Percentiles rank a stretch among this genome's conserved stretches.
These are phyloP conservation scores for Hyaloscypha hepaticicola DNA, from an alignment of 495 filamentous ascomycete genomes.

Conservation along the genomic window DNA sequence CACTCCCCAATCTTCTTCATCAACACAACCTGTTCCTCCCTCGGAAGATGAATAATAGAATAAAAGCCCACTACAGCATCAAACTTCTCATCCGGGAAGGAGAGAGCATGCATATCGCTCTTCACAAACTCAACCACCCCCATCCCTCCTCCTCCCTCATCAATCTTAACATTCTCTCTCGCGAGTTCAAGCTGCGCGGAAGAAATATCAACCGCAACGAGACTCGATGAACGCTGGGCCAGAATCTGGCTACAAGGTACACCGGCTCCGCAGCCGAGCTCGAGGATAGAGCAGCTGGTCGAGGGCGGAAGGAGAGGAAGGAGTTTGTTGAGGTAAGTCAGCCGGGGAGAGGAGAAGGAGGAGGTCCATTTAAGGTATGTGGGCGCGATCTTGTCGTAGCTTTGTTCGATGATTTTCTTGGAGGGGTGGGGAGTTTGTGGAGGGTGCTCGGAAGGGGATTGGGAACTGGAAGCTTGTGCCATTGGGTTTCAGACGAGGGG, in stretches of 20 bases:
- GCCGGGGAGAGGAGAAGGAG: constrained; percentile 31
- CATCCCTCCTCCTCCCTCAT: background rate
- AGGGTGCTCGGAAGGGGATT: background rate
- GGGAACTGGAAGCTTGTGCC: no score
- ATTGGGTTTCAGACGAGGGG: no score
- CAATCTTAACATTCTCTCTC: constrained; percentile 16
- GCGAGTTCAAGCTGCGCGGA: constrained; percentile 38
- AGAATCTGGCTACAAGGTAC: constrained; percentile 38
- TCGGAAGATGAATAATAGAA: constrained; percentile 46
- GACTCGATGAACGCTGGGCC: constrained; percentile 6
- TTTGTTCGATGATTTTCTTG: constrained; percentile 22
- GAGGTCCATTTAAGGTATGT: constrained; percentile 42
- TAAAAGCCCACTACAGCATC: constrained; percentile 45
- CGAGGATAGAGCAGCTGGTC: constrained; percentile 30
- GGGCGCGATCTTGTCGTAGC: constrained; percentile 43
- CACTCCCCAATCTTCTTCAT: constrained; percentile 37
- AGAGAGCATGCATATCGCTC: constrained; percentile 44
- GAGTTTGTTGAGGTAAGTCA: constrained; percentile 34
- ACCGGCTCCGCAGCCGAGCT: constrained; percentile 45
- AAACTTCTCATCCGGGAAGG: constrained; percentile 34
- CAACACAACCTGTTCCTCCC: constrained; percentile 39
- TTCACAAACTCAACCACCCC: constrained; percentile 29
- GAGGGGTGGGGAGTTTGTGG: constrained; percentile 14
- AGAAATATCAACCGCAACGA: constrained; percentile 45
- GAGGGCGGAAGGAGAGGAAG: constrained; percentile 30